Conservation (phyloP, 805 yeast genomes). For the Lachancea fermentati region DNA sequence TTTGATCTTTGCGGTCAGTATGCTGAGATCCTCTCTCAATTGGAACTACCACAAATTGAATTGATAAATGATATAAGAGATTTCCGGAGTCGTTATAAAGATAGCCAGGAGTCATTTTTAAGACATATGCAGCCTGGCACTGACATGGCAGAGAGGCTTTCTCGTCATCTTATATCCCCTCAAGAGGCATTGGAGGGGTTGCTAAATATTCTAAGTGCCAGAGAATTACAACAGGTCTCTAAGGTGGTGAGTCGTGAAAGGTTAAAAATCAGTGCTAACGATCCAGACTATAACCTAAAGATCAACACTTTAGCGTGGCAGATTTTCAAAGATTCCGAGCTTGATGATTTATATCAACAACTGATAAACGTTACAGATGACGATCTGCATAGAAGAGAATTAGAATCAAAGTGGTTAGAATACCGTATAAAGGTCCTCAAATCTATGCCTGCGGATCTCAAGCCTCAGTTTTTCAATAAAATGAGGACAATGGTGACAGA, state of each 20-base stretch:
- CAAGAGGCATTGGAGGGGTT: constrained; percentile 41
- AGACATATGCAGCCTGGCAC: constrained; percentile 51
- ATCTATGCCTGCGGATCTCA: constrained; percentile 43
- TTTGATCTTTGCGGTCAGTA: constrained; percentile 44
- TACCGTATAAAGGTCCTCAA: constrained; percentile 51
- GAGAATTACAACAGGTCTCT: constrained; percentile 40
- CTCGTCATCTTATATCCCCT: constrained; percentile 42
- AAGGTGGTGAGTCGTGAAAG: constrained; percentile 41
- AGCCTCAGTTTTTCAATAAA: constrained; percentile 36
- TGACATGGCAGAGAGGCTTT: constrained; percentile 47
- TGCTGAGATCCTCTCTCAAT: constrained; percentile 37
- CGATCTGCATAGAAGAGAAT: constrained; percentile 49
- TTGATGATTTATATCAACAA: constrained; percentile 49
- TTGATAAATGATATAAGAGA: constrained; percentile 41
- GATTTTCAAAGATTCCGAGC: constrained; percentile 43
- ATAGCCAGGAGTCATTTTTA: constrained; percentile 44
- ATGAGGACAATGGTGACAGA: constrained; percentile 59
- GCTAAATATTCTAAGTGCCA: constrained; percentile 35
- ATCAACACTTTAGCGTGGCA: constrained; percentile 40
- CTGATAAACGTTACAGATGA: constrained; percentile 56
- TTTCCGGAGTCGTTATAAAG: constrained; percentile 38
- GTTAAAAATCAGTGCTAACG: constrained; percentile 41
- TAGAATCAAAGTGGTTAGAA: constrained; percentile 57
- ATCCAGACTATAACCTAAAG: constrained; percentile 37
- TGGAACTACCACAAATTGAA: constrained; percentile 45